phyloP scores from a whole-genome alignment of 176 grass and related monocot genomes.

The Paspalum notatum region DNA sequence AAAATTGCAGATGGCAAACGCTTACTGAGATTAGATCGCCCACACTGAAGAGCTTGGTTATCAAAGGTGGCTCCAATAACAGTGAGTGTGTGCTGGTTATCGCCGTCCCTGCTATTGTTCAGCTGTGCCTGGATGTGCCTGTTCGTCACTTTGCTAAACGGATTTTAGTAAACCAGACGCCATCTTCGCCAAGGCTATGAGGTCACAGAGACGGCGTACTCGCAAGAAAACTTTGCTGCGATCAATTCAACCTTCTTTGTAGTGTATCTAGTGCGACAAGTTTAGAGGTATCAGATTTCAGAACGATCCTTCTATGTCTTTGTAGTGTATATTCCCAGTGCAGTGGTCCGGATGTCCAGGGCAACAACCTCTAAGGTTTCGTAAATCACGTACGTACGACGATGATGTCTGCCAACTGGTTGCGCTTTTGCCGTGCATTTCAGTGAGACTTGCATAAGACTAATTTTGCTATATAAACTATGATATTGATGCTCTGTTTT shows the following conservation, averaged over 20 bases:
- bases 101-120: not conserved
- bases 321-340: not conserved
- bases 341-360: not conserved
- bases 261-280: not conserved
- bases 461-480: not conserved
- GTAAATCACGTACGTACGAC: not conserved
- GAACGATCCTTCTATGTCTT: not conserved
- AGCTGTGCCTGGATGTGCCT: not conserved
- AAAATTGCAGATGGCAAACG: not conserved
- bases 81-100: conserved; percentile 2
- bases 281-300: not conserved
- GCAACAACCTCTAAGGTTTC: not conserved
- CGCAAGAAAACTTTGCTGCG: not conserved
- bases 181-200: not conserved
- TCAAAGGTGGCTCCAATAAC: not conserved
- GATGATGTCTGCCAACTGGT: not conserved
- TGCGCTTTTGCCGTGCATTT: not conserved
- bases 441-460: not conserved
- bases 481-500: not conserved
- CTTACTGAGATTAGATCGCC: not conserved
- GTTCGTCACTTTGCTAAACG: not conserved
- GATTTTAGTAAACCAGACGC: not conserved
- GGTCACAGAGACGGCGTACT: not conserved
- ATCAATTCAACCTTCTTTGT: not conserved
- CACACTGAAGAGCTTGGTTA: not conserved